Evolutionary conservation across 352 stramenopile genomes (phyloP).

Genomic region (Phytophthora uliginosa): DNA sequence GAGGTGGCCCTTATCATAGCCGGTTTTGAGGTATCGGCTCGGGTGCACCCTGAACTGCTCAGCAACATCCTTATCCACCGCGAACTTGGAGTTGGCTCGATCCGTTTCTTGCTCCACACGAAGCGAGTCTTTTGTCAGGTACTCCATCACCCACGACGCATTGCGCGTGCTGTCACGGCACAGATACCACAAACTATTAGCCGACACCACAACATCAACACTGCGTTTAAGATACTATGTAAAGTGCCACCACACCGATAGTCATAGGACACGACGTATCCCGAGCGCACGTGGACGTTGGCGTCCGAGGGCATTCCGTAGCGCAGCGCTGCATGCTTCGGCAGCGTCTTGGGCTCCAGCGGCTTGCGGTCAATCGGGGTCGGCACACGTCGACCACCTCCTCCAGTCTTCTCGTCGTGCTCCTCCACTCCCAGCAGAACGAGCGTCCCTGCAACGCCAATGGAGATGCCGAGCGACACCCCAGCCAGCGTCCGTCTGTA

Average conservation of each 20-base stretch:
- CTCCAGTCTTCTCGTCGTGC: conserved; percentile 16
- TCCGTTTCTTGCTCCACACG: conserved; percentile 74
- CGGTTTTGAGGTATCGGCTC: conserved; percentile 90
- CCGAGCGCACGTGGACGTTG: conserved; percentile 80
- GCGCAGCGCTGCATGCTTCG: conserved; percentile 73
- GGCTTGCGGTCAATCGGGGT: conserved; percentile 23
- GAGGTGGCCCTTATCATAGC: conserved; percentile 97
- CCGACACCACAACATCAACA: neutral
- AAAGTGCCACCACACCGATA: conserved; percentile 54
- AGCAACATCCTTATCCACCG: conserved; percentile 76
- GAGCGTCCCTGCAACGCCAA: conserved; percentile 59
- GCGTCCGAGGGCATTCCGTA: conserved; percentile 75
- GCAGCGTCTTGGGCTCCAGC: conserved; percentile 24
- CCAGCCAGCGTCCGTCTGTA: conserved; percentile 50
- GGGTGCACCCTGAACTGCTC: conserved; percentile 89
- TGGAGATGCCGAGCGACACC: conserved; percentile 60
- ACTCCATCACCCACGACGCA: conserved; percentile 89
- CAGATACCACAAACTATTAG: neutral
- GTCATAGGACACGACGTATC: conserved; percentile 90
- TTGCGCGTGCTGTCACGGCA: conserved; percentile 72
- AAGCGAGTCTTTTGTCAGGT: conserved; percentile 79
- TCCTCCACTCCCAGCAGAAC: conserved; percentile 45
- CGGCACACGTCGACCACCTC: conserved; percentile 11
- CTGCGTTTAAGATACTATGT: neutral
- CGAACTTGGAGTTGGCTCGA: conserved; percentile 91